Evolutionary conservation across 1,139 yeast species (phyloP).

Genomic region (Candida sojae): DNA sequence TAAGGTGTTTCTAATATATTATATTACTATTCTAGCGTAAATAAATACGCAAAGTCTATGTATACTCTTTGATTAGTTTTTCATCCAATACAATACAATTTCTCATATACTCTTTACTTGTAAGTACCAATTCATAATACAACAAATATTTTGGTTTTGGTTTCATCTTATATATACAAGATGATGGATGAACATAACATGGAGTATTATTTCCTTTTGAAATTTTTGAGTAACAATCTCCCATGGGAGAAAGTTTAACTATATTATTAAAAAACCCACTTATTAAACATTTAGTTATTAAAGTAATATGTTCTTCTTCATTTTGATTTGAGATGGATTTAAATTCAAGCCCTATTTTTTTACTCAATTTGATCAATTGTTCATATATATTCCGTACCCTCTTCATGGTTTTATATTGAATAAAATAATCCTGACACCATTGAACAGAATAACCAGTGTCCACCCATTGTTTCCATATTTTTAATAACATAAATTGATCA

Average conservation of each 20-base stretch:
- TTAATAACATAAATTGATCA: conserved; percentile 88
- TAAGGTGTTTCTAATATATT: too few relatives aligned
- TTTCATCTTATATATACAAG: conserved; percentile 56
- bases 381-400: conserved; percentile 84
- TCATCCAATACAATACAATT: conserved; percentile 75
- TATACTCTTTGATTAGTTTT: conserved; percentile 9
- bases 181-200: conserved; percentile 83
- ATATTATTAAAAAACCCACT: conserved; percentile 85
- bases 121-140: conserved; percentile 83
- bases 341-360: conserved; percentile 55
- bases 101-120: conserved; percentile 88
- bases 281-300: conserved; percentile 67
- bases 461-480: conserved; percentile 84
- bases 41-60: too few relatives aligned
- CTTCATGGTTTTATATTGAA: conserved; percentile 78
- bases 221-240: conserved; percentile 68
- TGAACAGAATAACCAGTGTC: conserved; percentile 62
- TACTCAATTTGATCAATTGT: conserved; percentile 84
- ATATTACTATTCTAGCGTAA: too few relatives aligned
- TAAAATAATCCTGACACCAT: conserved; percentile 92
- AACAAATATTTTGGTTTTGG: conserved; percentile 74
- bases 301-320: conserved; percentile 20
- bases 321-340: conserved; percentile 17
- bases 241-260: conserved; percentile 68
- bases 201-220: conserved; percentile 38